Evolutionary conservation across 2,329 filamentous ascomycete genomes (phyloP), one percentile per base, ranked within the genome.

Genomic region (Neophaeococcomyces aloes): DNA sequence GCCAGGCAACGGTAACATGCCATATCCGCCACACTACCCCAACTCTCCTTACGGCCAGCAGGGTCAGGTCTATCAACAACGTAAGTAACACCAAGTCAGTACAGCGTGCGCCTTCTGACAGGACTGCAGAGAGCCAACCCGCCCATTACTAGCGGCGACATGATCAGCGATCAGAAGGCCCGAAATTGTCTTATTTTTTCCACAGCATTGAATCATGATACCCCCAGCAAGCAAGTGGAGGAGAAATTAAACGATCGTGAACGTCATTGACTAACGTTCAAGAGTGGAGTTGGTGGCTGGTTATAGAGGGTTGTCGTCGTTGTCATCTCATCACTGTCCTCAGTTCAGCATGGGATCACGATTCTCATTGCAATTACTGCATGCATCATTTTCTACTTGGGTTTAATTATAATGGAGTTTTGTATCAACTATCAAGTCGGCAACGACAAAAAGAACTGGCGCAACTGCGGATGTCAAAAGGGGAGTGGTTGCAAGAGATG

Each of bases 21-120:
- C 53, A 33, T 68, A 69, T 50, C 63, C 63, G 51, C 59, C 62
- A 45, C 68, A 66, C 54, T 71, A 71, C 51, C 68, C 68, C 47
- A 67, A 70, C 56, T 70, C 68, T 41, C 68, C 68, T 18, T 71
- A 71, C 53, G 64, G 58, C 38, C 32, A 37, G 57, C 65, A 64
- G 57, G 65, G 64, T 52, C 68, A 69, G 55, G 67, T 70, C 54
- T 70, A 69, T 56, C 66, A 67, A 57, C 65, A 65, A 62, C 66
- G 67, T 66, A 65, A 70, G 64, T 69, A 65, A 58, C 52, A 48
- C 38, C 31, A 13, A 15, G 13, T 10, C 33, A 11, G 10, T 27
- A 27, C 19, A 4, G 18, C 11, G 11, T 3, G 10, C 17, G 6
- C n/a, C 14, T 4, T 35, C 40, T 42, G 40, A 42, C 31, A n/a